Conservation (phyloP, 371 early-diverging fungal species). For the Mucor indicus region DNA sequence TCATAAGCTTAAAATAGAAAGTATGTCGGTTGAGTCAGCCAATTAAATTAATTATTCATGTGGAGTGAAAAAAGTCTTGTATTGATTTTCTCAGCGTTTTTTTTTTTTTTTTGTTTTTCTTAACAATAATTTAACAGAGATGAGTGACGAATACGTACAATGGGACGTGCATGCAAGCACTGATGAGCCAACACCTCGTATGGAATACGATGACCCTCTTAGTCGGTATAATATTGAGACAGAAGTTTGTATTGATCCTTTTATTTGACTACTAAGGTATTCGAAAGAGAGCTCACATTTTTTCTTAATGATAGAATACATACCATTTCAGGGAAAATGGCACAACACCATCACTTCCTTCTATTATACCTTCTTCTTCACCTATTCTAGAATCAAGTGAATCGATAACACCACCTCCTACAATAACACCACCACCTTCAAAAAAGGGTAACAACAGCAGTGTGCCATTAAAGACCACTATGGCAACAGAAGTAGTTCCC, state of each 20-base stretch:
- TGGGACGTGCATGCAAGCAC: conserved; percentile 39
- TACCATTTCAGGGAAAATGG: not conserved
- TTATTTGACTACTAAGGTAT: not conserved
- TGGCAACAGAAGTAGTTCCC: conserved; percentile 3
- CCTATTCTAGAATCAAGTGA: conserved; percentile 6
- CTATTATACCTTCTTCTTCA: conserved; percentile 8
- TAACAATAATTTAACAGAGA: not conserved
- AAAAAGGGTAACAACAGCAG: not conserved
- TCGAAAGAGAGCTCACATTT: not conserved
- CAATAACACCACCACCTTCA: conserved; percentile 3
- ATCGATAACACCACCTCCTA: not conserved
- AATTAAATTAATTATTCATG: no score
- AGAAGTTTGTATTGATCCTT: conserved; percentile 9
- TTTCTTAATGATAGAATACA: not conserved
- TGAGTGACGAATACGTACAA: conserved; percentile 35
- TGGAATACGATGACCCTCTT: conserved; percentile 33
- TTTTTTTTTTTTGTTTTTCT: no score
- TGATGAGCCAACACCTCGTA: conserved; percentile 24
- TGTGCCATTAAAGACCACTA: not conserved
- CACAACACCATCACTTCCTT: conserved; percentile 3
- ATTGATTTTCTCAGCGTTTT: no score
- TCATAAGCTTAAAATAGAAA: no score
- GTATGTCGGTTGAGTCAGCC: no score
- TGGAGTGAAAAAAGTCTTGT: no score
- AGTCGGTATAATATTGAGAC: conserved; percentile 9